phyloP scores from a whole-genome alignment of 192 early-diverging fungal species.

The Phlyctochytrium bullatum region DNA sequence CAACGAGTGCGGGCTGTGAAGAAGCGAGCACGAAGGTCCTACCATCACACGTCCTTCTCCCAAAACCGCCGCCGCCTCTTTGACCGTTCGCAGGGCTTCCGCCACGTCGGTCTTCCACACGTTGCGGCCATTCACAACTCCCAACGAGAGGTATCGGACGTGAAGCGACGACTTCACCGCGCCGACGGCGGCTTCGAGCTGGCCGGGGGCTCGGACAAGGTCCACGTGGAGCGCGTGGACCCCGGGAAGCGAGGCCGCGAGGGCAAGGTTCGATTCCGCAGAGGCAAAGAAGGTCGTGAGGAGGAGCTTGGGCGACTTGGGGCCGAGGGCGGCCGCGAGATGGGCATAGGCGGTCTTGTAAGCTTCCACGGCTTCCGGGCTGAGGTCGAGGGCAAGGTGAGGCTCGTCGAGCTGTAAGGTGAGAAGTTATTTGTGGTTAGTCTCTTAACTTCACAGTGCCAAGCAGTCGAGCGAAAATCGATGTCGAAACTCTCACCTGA shows the following conservation, averaged over 20 bases:
- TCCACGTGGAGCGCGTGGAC: conserved; percentile 89
- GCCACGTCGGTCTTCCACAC: conserved; percentile 93
- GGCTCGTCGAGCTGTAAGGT: conserved; percentile 80
- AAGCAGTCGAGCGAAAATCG: background rate
- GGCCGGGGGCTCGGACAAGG: conserved; percentile 78
- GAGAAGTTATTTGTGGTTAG: background rate
- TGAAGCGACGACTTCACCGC: conserved; percentile 44
- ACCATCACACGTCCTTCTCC: conserved; percentile 77
- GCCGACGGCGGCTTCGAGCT: conserved; percentile 55
- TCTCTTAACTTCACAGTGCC: background rate
- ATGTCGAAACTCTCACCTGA: too few species aligned
- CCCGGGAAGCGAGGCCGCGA: conserved; percentile 61
- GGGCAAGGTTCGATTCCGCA: conserved; percentile 69
- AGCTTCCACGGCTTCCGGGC: conserved; percentile 44
- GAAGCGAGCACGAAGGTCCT: conserved; percentile 86
- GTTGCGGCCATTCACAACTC: conserved; percentile 95
- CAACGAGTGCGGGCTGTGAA: conserved; percentile 90
- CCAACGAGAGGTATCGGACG: conserved; percentile 89
- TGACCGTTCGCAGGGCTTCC: conserved; percentile 64
- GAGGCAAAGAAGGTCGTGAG: conserved; percentile 95
- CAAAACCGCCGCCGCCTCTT: conserved; percentile 64
- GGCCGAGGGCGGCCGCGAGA: conserved; percentile 48
- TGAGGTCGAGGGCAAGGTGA: conserved; percentile 64
- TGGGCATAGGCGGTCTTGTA: conserved; percentile 65
- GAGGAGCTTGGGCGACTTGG: conserved; percentile 53